These are phyloP conservation scores for Paramecium caudatum DNA, from an alignment of 73 alveolate genomes.

Conservation along the genomic window DNA sequence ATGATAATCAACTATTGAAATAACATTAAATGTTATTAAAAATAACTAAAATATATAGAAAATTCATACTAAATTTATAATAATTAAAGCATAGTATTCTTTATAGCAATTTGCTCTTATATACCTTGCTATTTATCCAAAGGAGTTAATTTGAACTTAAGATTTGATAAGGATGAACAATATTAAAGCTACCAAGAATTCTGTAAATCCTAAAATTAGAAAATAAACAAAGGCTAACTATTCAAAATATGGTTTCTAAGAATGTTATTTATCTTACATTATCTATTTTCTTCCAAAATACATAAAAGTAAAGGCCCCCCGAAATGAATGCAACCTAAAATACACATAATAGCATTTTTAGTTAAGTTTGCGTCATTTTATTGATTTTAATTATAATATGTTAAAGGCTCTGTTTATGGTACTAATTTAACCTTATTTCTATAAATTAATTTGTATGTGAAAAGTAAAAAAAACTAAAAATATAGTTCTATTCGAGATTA, in stretches of 20 bases:
- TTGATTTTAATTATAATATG: no score
- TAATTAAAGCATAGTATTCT: conserved; percentile 35
- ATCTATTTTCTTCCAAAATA: conserved; percentile 30
- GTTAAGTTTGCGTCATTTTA: conserved; percentile 46
- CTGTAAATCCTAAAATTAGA: conserved; percentile 59
- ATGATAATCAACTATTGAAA: not conserved
- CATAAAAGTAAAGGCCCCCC: conserved; percentile 35
- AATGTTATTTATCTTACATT: conserved; percentile 4
- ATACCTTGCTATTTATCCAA: not conserved
- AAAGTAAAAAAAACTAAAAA: no score
- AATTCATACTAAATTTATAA: conserved; percentile 36
- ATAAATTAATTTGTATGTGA: no score
- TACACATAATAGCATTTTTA: conserved; percentile 32
- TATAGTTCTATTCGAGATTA: no score
- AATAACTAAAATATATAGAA: not conserved
- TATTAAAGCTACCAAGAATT: conserved; percentile 27
- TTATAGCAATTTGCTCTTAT: conserved; percentile 37
- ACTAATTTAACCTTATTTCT: no score
- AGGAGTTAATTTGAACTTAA: conserved; percentile 3
- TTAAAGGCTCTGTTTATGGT: no score
- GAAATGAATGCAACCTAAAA: conserved; percentile 11
- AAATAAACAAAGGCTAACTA: conserved; percentile 42
- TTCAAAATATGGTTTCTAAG: conserved; percentile 50
- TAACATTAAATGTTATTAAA: not conserved
- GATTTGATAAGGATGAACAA: conserved; percentile 50